Percentiles rank a stretch among this genome's conserved stretches.
These are phyloP conservation scores for Solanum sejunctum DNA, from an alignment of 257 asterid species.

Conservation along the genomic window DNA sequence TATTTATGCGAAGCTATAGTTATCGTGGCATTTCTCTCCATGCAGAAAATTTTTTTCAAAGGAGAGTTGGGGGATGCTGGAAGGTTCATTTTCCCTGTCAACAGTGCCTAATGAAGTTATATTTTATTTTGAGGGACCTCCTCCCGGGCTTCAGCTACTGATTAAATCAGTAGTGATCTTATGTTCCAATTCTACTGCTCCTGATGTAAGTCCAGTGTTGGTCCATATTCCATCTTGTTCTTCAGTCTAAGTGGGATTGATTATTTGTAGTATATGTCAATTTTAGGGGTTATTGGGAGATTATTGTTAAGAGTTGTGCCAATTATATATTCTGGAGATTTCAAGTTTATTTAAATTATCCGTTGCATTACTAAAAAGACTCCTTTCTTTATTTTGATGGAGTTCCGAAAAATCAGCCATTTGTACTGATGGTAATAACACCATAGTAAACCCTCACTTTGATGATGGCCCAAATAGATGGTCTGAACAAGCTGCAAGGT, in stretches of 20 bases:
- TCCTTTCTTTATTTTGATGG: not conserved
- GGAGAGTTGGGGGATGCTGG: slow-evolving; percentile 58
- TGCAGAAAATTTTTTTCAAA: slow-evolving; percentile 43
- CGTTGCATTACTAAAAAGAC: too few species aligned
- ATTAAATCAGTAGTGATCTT: slow-evolving; percentile 49
- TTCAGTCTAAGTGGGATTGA: not conserved
- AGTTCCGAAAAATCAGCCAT: not conserved
- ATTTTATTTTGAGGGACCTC: slow-evolving; percentile 78
- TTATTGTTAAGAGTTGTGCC: too few species aligned
- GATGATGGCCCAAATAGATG: not conserved
- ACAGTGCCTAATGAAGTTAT: slow-evolving; percentile 42
- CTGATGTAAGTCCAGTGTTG: slow-evolving; percentile 32
- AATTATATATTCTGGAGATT: too few species aligned
- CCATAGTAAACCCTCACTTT: not conserved
- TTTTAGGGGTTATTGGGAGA: too few species aligned
- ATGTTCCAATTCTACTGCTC: slow-evolving; percentile 8
- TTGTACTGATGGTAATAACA: not conserved
- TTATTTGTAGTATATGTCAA: not conserved
- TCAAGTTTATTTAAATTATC: too few species aligned
- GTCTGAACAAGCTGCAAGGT: not conserved
- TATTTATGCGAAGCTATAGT: not conserved
- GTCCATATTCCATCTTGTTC: not conserved
- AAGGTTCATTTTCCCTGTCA: slow-evolving; percentile 54
- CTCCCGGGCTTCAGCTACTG: slow-evolving; percentile 59
- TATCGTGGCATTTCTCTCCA: slow-evolving; percentile 2